Percentiles rank a stretch among this genome's conserved stretches.
Evolutionary conservation across 2,329 filamentous ascomycete species (phyloP).

Genomic region (Neopestalotiopsis sp.): DNA sequence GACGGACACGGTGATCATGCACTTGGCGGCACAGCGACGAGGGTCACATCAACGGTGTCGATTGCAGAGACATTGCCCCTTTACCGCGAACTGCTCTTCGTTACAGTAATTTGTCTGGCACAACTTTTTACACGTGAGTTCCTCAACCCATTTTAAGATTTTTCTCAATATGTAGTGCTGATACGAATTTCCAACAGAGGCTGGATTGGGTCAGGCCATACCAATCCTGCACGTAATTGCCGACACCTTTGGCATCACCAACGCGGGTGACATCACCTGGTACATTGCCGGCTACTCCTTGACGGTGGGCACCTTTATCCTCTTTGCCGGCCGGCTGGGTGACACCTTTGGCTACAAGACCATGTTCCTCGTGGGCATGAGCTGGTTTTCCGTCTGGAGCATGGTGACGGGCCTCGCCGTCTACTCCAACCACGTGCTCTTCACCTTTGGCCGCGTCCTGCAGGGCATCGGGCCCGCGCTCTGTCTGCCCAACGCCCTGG

Average conservation of each 20-base stretch:
- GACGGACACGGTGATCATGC: neutral
- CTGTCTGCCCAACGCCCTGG: slow-evolving; percentile 60
- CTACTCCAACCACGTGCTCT: slow-evolving; percentile 37
- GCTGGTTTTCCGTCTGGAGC: slow-evolving; percentile 47
- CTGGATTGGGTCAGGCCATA: slow-evolving; percentile 42
- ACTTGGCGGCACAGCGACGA: neutral
- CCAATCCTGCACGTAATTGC: slow-evolving; percentile 50
- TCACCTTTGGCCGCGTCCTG: slow-evolving; percentile 52
- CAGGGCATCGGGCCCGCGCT: slow-evolving; percentile 61
- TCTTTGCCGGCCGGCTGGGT: slow-evolving; percentile 50
- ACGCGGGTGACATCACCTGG: slow-evolving; percentile 47
- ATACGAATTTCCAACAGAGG: slow-evolving; percentile 36
- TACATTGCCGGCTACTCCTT: slow-evolving; percentile 51
- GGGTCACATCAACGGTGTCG: slow-evolving; percentile 13
- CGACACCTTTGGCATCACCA: slow-evolving; percentile 41
- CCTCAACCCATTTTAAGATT: neutral
- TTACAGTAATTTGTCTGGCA: slow-evolving; percentile 39
- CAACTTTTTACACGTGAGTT: slow-evolving; percentile 28
- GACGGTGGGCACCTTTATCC: slow-evolving; percentile 51
- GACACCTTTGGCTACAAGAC: slow-evolving; percentile 52
- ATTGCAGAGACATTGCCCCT: slow-evolving; percentile 19
- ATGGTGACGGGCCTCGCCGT: slow-evolving; percentile 42
- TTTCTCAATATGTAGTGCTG: neutral
- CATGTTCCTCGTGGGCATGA: slow-evolving; percentile 46
- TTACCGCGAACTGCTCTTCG: slow-evolving; percentile 34